Evolutionary conservation across 495 filamentous ascomycete genomes (phyloP), one percentile per base, ranked within the genome.

Genomic region (Penicillium paxilli): DNA sequence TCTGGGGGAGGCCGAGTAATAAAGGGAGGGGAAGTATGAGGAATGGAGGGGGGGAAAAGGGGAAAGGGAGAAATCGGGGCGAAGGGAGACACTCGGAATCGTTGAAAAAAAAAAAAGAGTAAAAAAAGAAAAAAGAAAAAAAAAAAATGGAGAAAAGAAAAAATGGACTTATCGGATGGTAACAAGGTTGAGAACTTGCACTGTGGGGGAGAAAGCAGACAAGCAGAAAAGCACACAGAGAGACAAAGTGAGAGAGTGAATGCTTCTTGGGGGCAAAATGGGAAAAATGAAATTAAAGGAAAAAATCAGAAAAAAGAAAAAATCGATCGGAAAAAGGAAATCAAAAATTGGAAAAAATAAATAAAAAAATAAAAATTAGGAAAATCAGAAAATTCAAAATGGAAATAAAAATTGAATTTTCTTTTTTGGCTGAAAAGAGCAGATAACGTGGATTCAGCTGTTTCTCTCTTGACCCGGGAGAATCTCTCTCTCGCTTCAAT

Each of bases 21-120:
- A 72, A 72, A 61, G 55, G 53, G 46, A 47, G 47, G 44, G 47
- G 54, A 45, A 55, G 50, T 41, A 49, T 50, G 49, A 68, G 58
- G 66, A 74, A 71, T 71, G 71, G 70, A 73, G 70, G 70, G 26
- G 26, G 33, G 65, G 63, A 69, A 71, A 67, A 70, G 50, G 63
- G 66, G 65, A 66, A 70, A 70, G 68, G 69, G 68, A 71, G 67
- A 58, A 65, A 65, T 62, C 60, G 66, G 61, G 57, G 60, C 64
- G 65, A 59, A 65, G 58, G 54, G 56, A 59, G 54, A 7, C 16
- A 26, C 58, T 69, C 51, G 65, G 62, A 62, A 73, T 70, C 68
- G 65, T 64, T 53, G 19, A 20, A 20, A 33, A 49, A 47, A 51
- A 51, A 35, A 48, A 33, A 37, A 51, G 58, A 60, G 44, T 42